These are phyloP conservation scores for Pyricularia sp. DNA, from an alignment of 2,329 filamentous ascomycete species.

Conservation along the genomic window DNA sequence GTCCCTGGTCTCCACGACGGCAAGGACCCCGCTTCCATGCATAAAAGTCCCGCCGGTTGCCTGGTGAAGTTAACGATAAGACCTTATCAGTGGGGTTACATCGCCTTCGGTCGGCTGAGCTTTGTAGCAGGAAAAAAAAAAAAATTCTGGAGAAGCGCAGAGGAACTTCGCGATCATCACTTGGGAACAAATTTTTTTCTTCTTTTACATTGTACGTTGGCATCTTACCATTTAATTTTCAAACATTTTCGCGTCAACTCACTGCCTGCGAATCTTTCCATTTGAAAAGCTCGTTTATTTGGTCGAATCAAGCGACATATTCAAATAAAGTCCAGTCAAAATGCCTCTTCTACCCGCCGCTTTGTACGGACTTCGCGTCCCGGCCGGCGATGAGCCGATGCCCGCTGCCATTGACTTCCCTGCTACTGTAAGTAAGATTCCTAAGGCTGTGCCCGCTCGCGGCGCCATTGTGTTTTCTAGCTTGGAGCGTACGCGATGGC, in stretches of 20 bases:
- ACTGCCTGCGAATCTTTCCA: background rate
- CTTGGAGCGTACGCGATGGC: background rate
- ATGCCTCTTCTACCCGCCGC: slow-evolving; percentile 41
- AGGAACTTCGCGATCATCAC: slow-evolving; percentile 5
- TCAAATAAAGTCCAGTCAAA: slow-evolving; percentile 26
- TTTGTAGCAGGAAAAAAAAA: background rate
- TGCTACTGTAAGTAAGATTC: slow-evolving; percentile 55
- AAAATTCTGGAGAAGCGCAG: background rate
- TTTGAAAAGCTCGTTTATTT: background rate
- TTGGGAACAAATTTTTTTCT: background rate
- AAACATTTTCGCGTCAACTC: background rate
- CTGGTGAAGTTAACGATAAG: slow-evolving; percentile 2
- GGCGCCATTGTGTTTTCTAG: background rate
- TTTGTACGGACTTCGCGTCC: slow-evolving; percentile 86
- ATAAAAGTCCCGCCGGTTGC: slow-evolving; percentile 2
- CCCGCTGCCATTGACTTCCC: slow-evolving; percentile 67
- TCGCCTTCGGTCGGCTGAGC: background rate
- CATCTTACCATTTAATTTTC: background rate
- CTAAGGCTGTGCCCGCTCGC: background rate
- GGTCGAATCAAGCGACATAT: background rate
- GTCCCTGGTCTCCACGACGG: background rate
- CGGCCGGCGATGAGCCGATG: slow-evolving; percentile 69
- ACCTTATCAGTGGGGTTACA: slow-evolving; percentile 3
- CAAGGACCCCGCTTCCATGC: background rate
- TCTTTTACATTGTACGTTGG: background rate